Evolutionary conservation across 2,329 filamentous ascomycete species (phyloP).

Genomic region (Thielaviopsis musarum): DNA sequence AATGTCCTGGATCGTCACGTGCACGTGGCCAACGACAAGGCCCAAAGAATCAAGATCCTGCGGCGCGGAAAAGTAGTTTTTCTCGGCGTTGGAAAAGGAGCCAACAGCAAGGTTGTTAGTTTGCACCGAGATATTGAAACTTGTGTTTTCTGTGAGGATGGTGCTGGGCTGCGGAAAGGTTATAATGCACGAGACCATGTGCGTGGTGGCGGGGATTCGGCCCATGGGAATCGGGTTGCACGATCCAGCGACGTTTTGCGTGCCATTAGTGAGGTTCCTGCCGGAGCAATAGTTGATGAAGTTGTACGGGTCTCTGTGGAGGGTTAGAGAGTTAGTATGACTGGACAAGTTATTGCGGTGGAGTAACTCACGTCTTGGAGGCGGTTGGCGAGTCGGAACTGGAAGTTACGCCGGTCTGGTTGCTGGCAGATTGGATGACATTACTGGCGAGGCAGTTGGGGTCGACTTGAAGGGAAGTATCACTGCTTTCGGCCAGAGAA

Average conservation of each 20-base stretch:
- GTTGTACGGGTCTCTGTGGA: slow-evolving; percentile 29
- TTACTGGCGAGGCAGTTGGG: slow-evolving; percentile 19
- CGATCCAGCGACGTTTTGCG: slow-evolving; percentile 30
- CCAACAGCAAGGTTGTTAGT: slow-evolving; percentile 33
- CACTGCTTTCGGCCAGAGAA: background rate
- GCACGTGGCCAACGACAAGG: slow-evolving; percentile 27
- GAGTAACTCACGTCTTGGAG: slow-evolving; percentile 26
- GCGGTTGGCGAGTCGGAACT: slow-evolving; percentile 12
- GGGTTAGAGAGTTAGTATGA: background rate
- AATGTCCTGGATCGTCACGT: slow-evolving; percentile 35
- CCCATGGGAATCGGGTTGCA: slow-evolving; percentile 45
- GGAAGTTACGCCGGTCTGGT: slow-evolving; percentile 19
- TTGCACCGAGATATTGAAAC: slow-evolving; percentile 31
- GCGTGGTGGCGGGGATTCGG: slow-evolving; percentile 29
- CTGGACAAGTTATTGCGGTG: background rate
- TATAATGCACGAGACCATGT: slow-evolving; percentile 40
- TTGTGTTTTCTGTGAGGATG: slow-evolving; percentile 21
- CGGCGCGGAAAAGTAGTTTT: slow-evolving; percentile 37
- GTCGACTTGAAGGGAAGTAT: background rate
- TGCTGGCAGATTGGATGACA: slow-evolving; percentile 26
- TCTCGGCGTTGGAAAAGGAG: slow-evolving; percentile 35
- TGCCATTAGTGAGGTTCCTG: slow-evolving; percentile 36
- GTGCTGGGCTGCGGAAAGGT: slow-evolving; percentile 26
- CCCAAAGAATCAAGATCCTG: slow-evolving; percentile 29
- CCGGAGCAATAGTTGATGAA: slow-evolving; percentile 44